Conservation (phyloP, 2,329 filamentous ascomycete genomes). For the Pseudogymnoascus sp. region DNA sequence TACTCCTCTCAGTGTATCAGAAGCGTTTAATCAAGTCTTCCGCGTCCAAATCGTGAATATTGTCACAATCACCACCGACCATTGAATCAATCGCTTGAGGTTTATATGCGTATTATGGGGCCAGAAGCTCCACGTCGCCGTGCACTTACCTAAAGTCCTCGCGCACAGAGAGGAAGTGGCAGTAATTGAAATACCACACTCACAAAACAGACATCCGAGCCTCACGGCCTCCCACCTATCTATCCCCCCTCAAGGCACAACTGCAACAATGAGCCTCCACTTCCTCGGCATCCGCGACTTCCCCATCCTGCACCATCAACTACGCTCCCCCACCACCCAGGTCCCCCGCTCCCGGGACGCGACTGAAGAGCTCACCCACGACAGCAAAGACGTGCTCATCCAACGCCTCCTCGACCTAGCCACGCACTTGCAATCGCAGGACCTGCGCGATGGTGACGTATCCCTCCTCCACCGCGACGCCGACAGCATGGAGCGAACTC, state of each 20-base stretch:
- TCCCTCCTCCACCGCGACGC: conserved; percentile 29
- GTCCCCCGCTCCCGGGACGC: conserved; percentile 12
- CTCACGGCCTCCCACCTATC: background rate
- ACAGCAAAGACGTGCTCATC: conserved; percentile 27
- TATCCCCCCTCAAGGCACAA: background rate
- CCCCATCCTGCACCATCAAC: conserved; percentile 21
- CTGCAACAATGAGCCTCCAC: conserved; percentile 20
- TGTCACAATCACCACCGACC: background rate
- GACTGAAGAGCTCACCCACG: conserved; percentile 17
- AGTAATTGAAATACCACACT: background rate
- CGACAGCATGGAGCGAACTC: conserved; percentile 30
- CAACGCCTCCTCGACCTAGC: conserved; percentile 29
- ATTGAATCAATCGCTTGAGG: background rate
- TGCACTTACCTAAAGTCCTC: background rate
- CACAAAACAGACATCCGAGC: background rate
- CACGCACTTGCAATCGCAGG: conserved; percentile 21
- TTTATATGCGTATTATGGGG: background rate
- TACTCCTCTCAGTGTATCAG: background rate
- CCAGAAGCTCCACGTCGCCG: background rate
- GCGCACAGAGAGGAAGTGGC: background rate
- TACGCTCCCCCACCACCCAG: conserved; percentile 14
- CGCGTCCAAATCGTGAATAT: conserved; percentile 1
- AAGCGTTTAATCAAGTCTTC: conserved; percentile 1
- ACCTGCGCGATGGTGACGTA: conserved; percentile 24
- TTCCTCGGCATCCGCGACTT: conserved; percentile 22